Base-by-base conservation (phyloP, 306 rosid species). In the Arachis hypogaea region DNA sequence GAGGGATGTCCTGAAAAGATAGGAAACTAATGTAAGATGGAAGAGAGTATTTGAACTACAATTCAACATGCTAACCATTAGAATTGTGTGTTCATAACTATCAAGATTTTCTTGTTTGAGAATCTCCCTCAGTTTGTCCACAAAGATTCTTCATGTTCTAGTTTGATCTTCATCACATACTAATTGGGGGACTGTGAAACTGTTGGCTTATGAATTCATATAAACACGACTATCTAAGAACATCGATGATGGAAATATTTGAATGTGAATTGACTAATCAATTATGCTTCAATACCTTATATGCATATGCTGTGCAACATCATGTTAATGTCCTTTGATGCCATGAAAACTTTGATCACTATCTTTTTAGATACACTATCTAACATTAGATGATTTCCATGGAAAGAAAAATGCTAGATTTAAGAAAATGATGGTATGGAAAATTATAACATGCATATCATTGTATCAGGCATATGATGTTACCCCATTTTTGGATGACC, bases 401-500 rank as follows among this genome's bases (percentile, higher is more conserved):
- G 44, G 8, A n/a, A 58, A 30, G 22, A 9, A 43, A 63, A 45
- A 45, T 3, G 29, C 12, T 40, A n/a, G 30, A 59, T 11, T 7
- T 14, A 36, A 14, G 6, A 58, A 67, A 33, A 46, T 46, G 47
- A 38, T 28, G 18, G 28, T 7, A 79, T 60, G 33, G 59, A 73
- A 28, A 44, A 30, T 6, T 30, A 43, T 16, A 47, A 50, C 66
- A 40, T 42, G 45, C 74, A 49, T 63, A 72, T 16, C 55, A 67
- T 68, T 46, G 59, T 58, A 45, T 10, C 86, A 93, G 98, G 97
- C 83, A 18, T 92, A 94, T 65, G 86, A 94, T 88, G 96, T 94
- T 63, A 92, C 99, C 62, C 57, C 87, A n/a, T 90, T 86, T 81
- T 71, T 94, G 85, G 95, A 87, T 57, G 99, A 92, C 49, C 99